These are phyloP conservation scores for Hypoxylon sp. DNA, from an alignment of 2,329 filamentous ascomycete species.

Conservation along the genomic window DNA sequence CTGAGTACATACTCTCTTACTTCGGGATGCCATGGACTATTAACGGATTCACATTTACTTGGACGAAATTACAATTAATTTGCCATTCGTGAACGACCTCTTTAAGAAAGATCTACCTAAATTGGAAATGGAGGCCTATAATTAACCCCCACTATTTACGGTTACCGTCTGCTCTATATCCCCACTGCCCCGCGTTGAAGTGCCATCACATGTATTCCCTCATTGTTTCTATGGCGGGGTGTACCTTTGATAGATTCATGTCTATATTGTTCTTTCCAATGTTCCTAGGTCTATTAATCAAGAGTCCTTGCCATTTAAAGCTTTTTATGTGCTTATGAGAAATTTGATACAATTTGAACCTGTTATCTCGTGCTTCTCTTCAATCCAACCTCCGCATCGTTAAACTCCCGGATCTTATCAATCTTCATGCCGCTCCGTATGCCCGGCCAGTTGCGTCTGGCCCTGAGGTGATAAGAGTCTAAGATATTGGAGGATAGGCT, in stretches of 20 bases:
- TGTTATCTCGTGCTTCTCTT: background rate
- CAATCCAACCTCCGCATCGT: background rate
- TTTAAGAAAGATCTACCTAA: background rate
- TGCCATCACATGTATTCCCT: slow-evolving; percentile 14
- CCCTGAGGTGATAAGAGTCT: slow-evolving; percentile 20
- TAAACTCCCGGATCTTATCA: slow-evolving; percentile 12
- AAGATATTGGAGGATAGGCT: background rate
- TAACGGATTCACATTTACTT: background rate
- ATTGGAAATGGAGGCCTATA: slow-evolving; percentile 1
- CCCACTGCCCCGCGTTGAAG: slow-evolving; percentile 26
- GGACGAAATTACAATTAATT: background rate
- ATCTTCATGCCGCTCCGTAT: background rate
- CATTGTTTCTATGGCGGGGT: slow-evolving; percentile 10
- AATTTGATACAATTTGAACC: slow-evolving; percentile 9
- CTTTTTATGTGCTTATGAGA: background rate
- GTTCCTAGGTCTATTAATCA: background rate
- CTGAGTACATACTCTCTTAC: background rate
- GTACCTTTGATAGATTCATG: background rate
- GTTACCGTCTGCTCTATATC: slow-evolving; percentile 14
- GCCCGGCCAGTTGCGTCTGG: background rate
- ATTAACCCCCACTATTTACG: slow-evolving; percentile 15
- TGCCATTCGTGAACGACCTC: background rate
- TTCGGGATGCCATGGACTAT: background rate
- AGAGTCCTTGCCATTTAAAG: background rate
- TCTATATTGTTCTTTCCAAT: background rate